phyloP scores from a whole-genome alignment of 805 yeast genomes.

The Lachancea cidri region DNA sequence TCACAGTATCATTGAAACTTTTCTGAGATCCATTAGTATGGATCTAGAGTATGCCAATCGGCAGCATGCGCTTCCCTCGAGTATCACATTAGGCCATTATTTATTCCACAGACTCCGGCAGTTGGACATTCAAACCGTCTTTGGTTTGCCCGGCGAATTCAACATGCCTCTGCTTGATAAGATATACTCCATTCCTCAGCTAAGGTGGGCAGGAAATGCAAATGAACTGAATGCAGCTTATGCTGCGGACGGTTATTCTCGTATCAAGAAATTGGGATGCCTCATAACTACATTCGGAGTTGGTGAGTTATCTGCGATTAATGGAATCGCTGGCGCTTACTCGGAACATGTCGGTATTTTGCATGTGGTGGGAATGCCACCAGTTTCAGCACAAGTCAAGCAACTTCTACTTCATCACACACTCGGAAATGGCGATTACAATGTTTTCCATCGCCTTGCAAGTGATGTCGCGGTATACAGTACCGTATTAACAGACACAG shows the following conservation, averaged over 20 bases:
- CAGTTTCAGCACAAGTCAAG: conserved; percentile 33
- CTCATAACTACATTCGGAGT: conserved; percentile 70
- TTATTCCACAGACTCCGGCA: conserved; percentile 54
- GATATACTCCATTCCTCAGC: conserved; percentile 41
- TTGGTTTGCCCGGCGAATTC: conserved; percentile 76
- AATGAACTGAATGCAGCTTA: conserved; percentile 89
- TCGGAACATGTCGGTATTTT: conserved; percentile 78
- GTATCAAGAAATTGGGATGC: conserved; percentile 38
- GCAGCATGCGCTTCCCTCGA: conserved; percentile 1
- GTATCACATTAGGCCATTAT: conserved; percentile 48
- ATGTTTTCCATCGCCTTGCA: conserved; percentile 46
- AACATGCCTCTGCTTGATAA: conserved; percentile 63
- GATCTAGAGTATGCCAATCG: neutral
- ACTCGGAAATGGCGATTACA: conserved; percentile 35
- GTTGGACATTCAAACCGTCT: conserved; percentile 48
- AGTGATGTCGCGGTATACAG: conserved; percentile 46
- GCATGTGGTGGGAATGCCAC: conserved; percentile 80
- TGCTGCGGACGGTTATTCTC: conserved; percentile 85
- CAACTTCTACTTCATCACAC: conserved; percentile 34
- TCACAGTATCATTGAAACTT: neutral
- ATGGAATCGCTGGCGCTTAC: conserved; percentile 78
- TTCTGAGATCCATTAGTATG: neutral
- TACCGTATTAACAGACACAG: conserved; percentile 50
- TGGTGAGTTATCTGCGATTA: conserved; percentile 81
- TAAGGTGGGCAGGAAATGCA: conserved; percentile 74